Conservation (phyloP, 495 filamentous ascomycete genomes). For the Neurospora intermedia region DNA sequence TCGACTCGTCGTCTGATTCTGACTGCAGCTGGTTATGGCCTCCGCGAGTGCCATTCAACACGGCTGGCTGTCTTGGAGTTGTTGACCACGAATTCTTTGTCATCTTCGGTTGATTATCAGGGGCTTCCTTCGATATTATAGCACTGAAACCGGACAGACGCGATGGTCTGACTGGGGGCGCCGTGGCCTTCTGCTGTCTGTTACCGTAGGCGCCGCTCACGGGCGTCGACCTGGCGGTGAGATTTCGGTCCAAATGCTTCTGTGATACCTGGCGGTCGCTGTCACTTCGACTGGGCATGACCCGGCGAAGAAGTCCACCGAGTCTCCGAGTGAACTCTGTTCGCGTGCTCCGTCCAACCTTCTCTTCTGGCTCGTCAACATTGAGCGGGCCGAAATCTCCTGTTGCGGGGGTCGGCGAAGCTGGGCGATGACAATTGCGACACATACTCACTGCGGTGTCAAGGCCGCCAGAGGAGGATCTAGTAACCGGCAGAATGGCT, state of each 20-base stretch:
- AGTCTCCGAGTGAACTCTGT: slow-evolving; percentile 7
- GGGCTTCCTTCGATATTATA: neutral
- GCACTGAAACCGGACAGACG: neutral
- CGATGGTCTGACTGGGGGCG: neutral
- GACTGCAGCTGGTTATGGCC: neutral
- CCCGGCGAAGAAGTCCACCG: slow-evolving; percentile 9
- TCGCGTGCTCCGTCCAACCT: neutral
- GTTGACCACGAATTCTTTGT: neutral
- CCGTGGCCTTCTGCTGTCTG: slow-evolving; percentile 2
- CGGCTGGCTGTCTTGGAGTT: neutral
- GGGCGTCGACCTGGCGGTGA: slow-evolving; percentile 1
- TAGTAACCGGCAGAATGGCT: slow-evolving; percentile 3
- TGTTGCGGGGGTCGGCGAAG: slow-evolving; percentile 5
- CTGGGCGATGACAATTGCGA: slow-evolving; percentile 12
- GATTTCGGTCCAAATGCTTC: slow-evolving; percentile 2
- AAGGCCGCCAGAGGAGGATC: neutral
- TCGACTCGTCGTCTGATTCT: neutral
- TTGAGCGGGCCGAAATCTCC: neutral
- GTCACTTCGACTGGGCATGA: slow-evolving; percentile 7
- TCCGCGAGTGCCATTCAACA: neutral
- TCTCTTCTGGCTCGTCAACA: neutral
- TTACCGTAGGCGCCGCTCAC: slow-evolving; percentile 2
- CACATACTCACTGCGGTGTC: slow-evolving; percentile 8
- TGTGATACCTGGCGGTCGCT: neutral
- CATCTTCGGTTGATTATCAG: neutral